Evolutionary conservation across 768 basidiomycete species (phyloP).

Genomic region (Tephrocybe rancida): DNA sequence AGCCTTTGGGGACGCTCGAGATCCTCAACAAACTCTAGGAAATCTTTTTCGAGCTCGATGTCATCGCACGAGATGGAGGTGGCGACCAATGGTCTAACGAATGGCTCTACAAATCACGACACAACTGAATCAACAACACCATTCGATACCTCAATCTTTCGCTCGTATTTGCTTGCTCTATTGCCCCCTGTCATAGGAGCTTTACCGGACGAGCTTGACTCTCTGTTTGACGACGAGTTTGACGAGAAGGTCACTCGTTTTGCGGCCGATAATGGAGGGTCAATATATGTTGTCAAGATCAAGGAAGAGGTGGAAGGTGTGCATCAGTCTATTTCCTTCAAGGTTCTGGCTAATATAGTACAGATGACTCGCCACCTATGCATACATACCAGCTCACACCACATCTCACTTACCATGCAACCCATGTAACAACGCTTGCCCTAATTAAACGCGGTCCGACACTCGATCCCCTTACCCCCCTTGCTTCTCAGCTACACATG

Average conservation of each 20-base stretch:
- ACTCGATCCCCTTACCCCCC: slow-evolving; percentile 77
- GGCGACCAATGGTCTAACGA: slow-evolving; percentile 25
- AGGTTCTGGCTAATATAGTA: slow-evolving; percentile 11
- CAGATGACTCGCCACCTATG: slow-evolving; percentile 68
- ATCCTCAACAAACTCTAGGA: slow-evolving; percentile 13
- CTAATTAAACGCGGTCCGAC: slow-evolving; percentile 91
- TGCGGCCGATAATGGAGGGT: slow-evolving; percentile 73
- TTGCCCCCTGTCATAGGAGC: slow-evolving; percentile 87
- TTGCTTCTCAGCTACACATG: slow-evolving; percentile 87
- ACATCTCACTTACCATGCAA: slow-evolving; percentile 77
- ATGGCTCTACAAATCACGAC: slow-evolving; percentile 28
- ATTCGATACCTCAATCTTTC: slow-evolving; percentile 75
- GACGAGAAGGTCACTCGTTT: slow-evolving; percentile 77
- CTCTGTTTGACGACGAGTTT: slow-evolving; percentile 73
- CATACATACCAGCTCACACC: slow-evolving; percentile 71
- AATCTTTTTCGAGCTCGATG: slow-evolving; percentile 11
- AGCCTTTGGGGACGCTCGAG: slow-evolving; percentile 19
- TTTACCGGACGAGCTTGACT: slow-evolving; percentile 59
- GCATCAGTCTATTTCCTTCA: slow-evolving; percentile 17
- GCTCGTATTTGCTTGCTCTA: slow-evolving; percentile 67
- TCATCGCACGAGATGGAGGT: slow-evolving; percentile 27
- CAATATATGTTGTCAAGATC: slow-evolving; percentile 81
- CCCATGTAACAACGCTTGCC: slow-evolving; percentile 84
- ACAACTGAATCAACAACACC: slow-evolving; percentile 30
- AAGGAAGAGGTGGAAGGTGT: slow-evolving; percentile 76